Conservation (phyloP, 2,329 filamentous ascomycete species). For the Dothistroma pini region DNA sequence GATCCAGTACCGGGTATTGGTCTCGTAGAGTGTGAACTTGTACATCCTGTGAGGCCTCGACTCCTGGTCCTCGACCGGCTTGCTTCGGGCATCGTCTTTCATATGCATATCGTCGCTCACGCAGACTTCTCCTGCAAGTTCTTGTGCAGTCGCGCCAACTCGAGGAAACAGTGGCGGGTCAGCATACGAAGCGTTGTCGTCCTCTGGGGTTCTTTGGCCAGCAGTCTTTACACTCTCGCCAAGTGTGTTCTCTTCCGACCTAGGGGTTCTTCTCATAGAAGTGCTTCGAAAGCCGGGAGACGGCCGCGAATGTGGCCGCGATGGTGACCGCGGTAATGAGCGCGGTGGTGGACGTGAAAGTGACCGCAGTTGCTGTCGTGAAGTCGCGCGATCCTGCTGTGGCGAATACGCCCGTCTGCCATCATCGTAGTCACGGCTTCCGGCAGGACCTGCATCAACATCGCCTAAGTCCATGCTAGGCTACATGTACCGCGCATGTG, state of each 20-base stretch:
- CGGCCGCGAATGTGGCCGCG: not conserved
- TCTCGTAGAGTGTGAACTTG: constrained; percentile 97
- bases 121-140: constrained; percentile 23
- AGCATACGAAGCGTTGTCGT: not conserved
- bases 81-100: constrained; percentile 12
- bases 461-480: constrained; percentile 9
- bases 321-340: not conserved
- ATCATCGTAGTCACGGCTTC: not conserved
- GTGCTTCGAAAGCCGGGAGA: not conserved
- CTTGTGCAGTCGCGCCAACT: constrained; percentile 30
- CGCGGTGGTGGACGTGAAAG: no score
- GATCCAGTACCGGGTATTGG: constrained; percentile 86
- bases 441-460: constrained; percentile 7
- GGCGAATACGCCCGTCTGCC: constrained; percentile 7
- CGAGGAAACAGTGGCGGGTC: constrained; percentile 27
- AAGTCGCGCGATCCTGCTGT: constrained; percentile 1
- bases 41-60: constrained; percentile 61
- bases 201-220: not conserved
- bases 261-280: not conserved
- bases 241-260: not conserved
- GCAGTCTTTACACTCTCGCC: not conserved
- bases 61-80: constrained; percentile 18
- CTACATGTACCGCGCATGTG: not conserved
- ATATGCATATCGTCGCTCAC: constrained; percentile 26
- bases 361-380: not conserved